Percentiles rank a stretch among this genome's conserved stretches.
Evolutionary conservation across 2,329 filamentous ascomycete species (phyloP).

Genomic region (Fusarium brevicatenulatum): DNA sequence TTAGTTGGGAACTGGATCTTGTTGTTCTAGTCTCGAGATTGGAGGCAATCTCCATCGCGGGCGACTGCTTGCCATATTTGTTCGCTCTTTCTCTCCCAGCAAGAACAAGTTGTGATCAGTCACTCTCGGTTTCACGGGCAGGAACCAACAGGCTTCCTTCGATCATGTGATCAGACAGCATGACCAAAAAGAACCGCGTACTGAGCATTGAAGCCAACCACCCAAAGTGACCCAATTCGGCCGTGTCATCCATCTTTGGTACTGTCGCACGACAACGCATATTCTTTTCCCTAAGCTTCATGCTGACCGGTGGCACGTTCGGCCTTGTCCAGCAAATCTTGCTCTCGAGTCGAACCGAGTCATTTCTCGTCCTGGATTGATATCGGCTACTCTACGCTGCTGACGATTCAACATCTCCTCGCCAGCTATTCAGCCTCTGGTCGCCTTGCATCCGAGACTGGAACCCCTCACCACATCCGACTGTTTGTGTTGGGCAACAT

Average conservation of each 20-base stretch:
- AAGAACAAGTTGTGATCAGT: slow-evolving; percentile 32
- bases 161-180: slow-evolving; percentile 44
- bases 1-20: slow-evolving; percentile 18
- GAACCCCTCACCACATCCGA: slow-evolving; percentile 29
- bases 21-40: slow-evolving; percentile 1
- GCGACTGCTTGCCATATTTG: slow-evolving; percentile 4
- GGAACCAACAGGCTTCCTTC: slow-evolving; percentile 21
- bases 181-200: slow-evolving; percentile 6
- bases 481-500: slow-evolving; percentile 25
- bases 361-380: slow-evolving; percentile 9
- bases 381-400: slow-evolving; percentile 17
- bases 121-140: slow-evolving; percentile 28
- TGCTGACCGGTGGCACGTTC: slow-evolving; percentile 16
- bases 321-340: slow-evolving; percentile 3
- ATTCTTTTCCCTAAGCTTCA: background rate
- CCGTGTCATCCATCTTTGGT: slow-evolving; percentile 29
- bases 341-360: slow-evolving; percentile 2
- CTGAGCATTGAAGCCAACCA: slow-evolving; percentile 19
- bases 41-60: slow-evolving; percentile 16
- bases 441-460: slow-evolving; percentile 30
- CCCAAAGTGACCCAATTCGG: slow-evolving; percentile 32
- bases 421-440: slow-evolving; percentile 8
- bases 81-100: slow-evolving; percentile 8
- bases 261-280: slow-evolving; percentile 36
- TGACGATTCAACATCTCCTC: slow-evolving; percentile 14